Conservation (phyloP, 768 basidiomycete species). For the Psilocybe azurescens region DNA sequence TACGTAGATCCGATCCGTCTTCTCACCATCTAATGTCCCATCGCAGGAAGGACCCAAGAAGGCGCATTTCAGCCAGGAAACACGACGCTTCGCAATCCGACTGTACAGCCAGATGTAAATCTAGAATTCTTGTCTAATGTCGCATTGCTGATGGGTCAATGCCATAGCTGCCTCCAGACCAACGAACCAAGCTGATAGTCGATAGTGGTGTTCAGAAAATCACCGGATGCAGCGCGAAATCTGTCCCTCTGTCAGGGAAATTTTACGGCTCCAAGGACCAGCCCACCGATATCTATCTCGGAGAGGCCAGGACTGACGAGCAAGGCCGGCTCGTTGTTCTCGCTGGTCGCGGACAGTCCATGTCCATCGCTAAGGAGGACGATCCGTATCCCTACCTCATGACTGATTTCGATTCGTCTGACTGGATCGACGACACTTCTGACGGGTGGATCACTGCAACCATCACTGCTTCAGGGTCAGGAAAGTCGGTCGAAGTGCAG, state of each 20-base stretch:
- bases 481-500: constrained; percentile 5
- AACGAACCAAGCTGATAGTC: constrained; percentile 26
- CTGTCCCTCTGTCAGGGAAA: constrained; percentile 16
- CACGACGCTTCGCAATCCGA: constrained; percentile 29
- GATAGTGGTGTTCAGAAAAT: constrained; percentile 19
- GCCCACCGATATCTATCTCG: constrained; percentile 21
- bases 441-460: constrained; percentile 35
- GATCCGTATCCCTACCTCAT: constrained; percentile 24
- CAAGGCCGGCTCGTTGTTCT: constrained; percentile 36
- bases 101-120: constrained; percentile 28
- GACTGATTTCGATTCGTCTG: constrained; percentile 34
- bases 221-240: constrained; percentile 3
- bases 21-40: background rate
- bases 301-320: constrained; percentile 26
- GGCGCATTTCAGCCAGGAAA: constrained; percentile 20
- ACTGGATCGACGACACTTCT: constrained; percentile 39
- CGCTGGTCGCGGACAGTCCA: constrained; percentile 31
- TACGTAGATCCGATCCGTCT: background rate
- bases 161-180: constrained; percentile 18
- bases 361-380: constrained; percentile 11
- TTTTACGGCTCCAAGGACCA: constrained; percentile 5
- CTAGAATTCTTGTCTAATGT: background rate
- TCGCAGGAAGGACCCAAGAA: constrained; percentile 10
- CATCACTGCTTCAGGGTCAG: constrained; percentile 10
- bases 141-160: background rate